Base-by-base conservation (phyloP, 768 basidiomycete species). In the Rhizopogon vesiculosus region DNA sequence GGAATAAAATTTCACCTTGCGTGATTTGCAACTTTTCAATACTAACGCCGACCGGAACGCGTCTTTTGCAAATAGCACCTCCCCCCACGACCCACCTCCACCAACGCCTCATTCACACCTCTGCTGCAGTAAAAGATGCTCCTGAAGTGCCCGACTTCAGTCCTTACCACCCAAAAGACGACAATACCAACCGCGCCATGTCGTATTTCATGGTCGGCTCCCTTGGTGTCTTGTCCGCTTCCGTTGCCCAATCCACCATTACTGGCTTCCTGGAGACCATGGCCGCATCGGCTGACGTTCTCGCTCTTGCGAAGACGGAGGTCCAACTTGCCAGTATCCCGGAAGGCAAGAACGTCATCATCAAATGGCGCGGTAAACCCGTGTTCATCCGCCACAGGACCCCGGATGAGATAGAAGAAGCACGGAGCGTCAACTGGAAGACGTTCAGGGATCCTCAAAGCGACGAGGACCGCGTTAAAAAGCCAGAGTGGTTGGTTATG, bases 291-390 rank as follows among this genome's bases (percentile, higher is more conserved):
- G 94, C 96, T 38, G 97, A 99, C 69, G 96, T 99, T 51, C 86
- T 98, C 64, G 97, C 97, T 49, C 81, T 98, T 61, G 97, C 97
- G 59, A 98, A 98, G 78, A 92, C 98, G 59, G 97, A 99, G 75
- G 85, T 99, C 57, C 93, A 96, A 40, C 84, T 99, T 58, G 74
- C 76, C 54, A 77, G 74, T 58, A 98, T 99, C 66, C 97, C 97
- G 38, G 93, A 98, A 81, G 94, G 94, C 73, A 95, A 94, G 83
- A 95, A 96, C 69, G 90, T 89, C 63, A 86, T 96, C 73, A 91
- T 95, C 77, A 94, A 98, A 79, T 99, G 97, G 97, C 91, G 97
- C 68, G 97, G 97, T 72, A 99, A 99, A 81, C 97, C 97, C 61
- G 97, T 99, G 53, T 98, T 98, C 80, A 93, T 99, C 71, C 85